Conservation (phyloP, 2,329 filamentous ascomycete species). For the Aspergillus calidoustus region DNA sequence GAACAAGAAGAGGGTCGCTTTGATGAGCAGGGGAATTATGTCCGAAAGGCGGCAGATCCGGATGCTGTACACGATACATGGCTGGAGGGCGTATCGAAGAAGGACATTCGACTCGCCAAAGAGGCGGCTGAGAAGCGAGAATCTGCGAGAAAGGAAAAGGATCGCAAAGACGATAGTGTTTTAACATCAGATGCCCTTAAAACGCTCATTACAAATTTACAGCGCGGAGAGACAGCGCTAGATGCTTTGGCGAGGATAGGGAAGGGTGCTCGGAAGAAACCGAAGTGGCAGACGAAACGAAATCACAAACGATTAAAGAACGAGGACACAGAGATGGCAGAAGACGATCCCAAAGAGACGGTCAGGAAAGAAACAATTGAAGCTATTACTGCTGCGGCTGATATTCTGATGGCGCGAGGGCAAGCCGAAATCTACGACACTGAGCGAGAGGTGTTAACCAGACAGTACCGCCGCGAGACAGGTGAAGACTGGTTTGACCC, state of each 20-base stretch:
- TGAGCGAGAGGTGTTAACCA: conserved; percentile 79
- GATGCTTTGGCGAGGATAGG: conserved; percentile 85
- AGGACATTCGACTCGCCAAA: conserved; percentile 85
- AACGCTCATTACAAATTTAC: conserved; percentile 72
- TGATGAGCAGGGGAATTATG: conserved; percentile 87
- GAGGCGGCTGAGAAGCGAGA: conserved; percentile 87
- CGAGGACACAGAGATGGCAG: conserved; percentile 72
- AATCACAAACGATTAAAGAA: conserved; percentile 54
- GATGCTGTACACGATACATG: conserved; percentile 90
- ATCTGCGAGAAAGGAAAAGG: conserved; percentile 71
- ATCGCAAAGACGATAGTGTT: conserved; percentile 74
- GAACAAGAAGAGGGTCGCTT: conserved; percentile 94
- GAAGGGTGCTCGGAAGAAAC: conserved; percentile 64
- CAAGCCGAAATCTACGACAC: conserved; percentile 90
- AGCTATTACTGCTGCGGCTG: conserved; percentile 84
- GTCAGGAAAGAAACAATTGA: conserved; percentile 76
- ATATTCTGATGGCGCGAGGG: conserved; percentile 80
- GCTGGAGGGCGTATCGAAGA: conserved; percentile 91
- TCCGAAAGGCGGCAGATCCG: conserved; percentile 85
- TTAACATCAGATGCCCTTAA: conserved; percentile 75
- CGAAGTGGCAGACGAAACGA: conserved; percentile 66
- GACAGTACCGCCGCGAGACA: conserved; percentile 82
- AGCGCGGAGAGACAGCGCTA: conserved; percentile 81
- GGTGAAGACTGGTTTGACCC: conserved; percentile 80
- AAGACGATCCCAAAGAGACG: conserved; percentile 70